Base-by-base conservation (phyloP, 179 eudicot genomes). In the Beta corolliflora region DNA sequence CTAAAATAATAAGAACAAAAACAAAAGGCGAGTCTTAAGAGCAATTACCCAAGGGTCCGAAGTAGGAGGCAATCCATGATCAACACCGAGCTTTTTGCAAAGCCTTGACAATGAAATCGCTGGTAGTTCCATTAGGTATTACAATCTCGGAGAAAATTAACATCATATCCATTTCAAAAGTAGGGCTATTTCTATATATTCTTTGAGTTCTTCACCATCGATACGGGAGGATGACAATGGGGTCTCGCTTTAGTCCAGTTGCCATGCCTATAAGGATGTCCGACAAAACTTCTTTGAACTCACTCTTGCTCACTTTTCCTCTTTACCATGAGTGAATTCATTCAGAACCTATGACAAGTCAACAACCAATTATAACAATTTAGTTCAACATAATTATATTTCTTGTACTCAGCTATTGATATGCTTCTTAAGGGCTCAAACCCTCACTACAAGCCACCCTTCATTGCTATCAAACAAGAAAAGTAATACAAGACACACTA, bases 231-330 rank as follows among this genome's bases (percentile, higher is more conserved):
- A 95, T 94, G 61, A 95, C 92, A 74, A 94, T 88, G 4, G 99
- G 96, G 71, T 95, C 97, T 18, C 99, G 90, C 87, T 94, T 92
- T 41, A 95, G 80, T 55, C 99, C 99, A 54, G 94, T 91, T 71
- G 99, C 97, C 98, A 95, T 95, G 87, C 97, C 98, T 83, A 90
- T 18, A 36, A 92, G 81, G 82, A 92, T 89, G 84, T 92, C 95
- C 44, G 93, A 90, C 36, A 90, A 87, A 69, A 91, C 97, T 80
- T 83, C 90, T 84, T 94, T 91, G 84, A 95, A 91, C 83, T 89
- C 91, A 0, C 83, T 86, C 86, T 93, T 92, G 90, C 92, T 93
- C 86, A 92, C 96, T 85, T 91, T 88, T 89, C 91, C 79, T 90
- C 88, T 66, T 81, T 92, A 70, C 98, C 98, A 85, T 89, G 94